Base-by-base conservation (phyloP, 2,329 filamentous ascomycete genomes). In the Fusarium praegraminearum region DNA sequence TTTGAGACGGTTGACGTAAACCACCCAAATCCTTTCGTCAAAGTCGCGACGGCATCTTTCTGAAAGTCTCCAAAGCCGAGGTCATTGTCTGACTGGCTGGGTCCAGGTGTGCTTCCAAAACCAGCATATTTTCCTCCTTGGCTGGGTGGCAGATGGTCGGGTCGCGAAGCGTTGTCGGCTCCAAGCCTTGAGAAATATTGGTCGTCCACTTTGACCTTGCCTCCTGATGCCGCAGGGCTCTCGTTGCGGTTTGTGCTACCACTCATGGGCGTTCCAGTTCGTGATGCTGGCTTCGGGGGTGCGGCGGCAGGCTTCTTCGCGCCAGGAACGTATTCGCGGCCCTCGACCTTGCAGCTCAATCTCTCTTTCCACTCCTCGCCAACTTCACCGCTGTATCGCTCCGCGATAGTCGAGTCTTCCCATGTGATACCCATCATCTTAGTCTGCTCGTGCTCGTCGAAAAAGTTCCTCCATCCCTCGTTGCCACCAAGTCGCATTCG, bases 291-390 rank as follows among this genome's bases (percentile, higher is more conserved):
- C 58, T 79, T 79, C 28, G 79, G 70, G 20, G 74, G 70, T 11
- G 72, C 64, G 22, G 73, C 69, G 12, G 75, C 73, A 26, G 80
- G 77, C 78, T 84, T 85, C 79, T 90, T 90, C 78, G 90, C 87
- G 10, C 87, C 89, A 18, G 91, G 91, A 3, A 96, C 92, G 77
- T 97, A 98, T 72, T 97, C 93, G 62, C 87, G 87, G 15, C 92
- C 93, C 80, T 98, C 96, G 9, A 97, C 93, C 83, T 96, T 95
- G 75, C 92, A 93, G 35, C 89, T 90, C 70, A 98, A 80, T 66
- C 94, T 87, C 79, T 97, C 94, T 81, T 98, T 98, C 89, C 91
- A 98, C 82, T 98, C 95, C 80, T 98, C 95, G 57, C 94, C 95
- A 0, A 91, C 92, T 70, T 96, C 93, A 57, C 93, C 92, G 66